Evolutionary conservation across 1,139 yeast species (phyloP).

Genomic region (Lodderomyces oxycetoniae): DNA sequence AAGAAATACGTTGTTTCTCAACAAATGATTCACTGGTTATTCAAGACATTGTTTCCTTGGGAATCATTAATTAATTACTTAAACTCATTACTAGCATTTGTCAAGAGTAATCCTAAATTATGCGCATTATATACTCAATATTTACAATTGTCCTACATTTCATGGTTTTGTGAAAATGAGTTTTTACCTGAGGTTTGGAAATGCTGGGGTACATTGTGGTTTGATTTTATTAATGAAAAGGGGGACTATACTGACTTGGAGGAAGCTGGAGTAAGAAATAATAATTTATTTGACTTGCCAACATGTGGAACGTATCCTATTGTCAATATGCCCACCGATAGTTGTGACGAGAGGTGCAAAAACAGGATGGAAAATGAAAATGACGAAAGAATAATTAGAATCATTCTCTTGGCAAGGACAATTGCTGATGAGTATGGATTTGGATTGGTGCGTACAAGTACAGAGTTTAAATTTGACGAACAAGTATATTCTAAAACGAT

Average conservation of each 20-base stretch:
- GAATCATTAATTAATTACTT: conserved; percentile 56
- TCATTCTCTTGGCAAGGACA: conserved; percentile 44
- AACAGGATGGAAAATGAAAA: conserved; percentile 31
- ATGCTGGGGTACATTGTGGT: conserved; percentile 83
- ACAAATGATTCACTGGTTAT: conserved; percentile 48
- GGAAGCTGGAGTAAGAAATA: conserved; percentile 54
- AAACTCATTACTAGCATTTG: conserved; percentile 45
- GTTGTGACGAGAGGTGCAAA: conserved; percentile 18
- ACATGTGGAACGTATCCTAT: conserved; percentile 53
- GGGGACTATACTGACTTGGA: conserved; percentile 48
- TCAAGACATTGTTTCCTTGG: conserved; percentile 63
- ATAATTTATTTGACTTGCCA: conserved; percentile 60
- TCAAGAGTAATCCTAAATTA: conserved; percentile 26
- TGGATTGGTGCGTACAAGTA: conserved; percentile 46
- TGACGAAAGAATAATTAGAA: conserved; percentile 47
- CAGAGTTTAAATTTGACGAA: conserved; percentile 42
- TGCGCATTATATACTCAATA: conserved; percentile 26
- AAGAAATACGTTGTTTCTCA: conserved; percentile 43
- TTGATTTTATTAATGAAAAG: conserved; percentile 50
- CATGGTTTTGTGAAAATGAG: conserved; percentile 52
- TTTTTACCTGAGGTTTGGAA: conserved; percentile 73
- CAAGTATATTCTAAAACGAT: conserved; percentile 20
- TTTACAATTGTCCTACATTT: conserved; percentile 29
- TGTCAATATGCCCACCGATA: conserved; percentile 15
- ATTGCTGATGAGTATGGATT: conserved; percentile 51